These are phyloP conservation scores for Zygoascus tannicola DNA, from an alignment of 805 yeast species.

Conservation along the genomic window DNA sequence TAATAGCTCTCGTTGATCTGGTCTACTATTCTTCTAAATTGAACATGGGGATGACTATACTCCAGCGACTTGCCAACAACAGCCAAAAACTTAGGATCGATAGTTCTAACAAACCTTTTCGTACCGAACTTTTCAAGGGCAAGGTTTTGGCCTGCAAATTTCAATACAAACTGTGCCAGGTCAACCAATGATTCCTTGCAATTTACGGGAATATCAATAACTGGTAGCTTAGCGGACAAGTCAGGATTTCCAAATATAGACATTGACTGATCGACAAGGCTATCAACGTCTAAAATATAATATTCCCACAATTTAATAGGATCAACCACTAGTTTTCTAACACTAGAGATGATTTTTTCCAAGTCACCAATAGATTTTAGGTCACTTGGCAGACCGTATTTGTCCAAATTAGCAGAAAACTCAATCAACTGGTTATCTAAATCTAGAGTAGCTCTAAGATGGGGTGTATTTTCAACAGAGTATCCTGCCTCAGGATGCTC, in stretches of 20 bases:
- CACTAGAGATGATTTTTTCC: slow-evolving; percentile 51
- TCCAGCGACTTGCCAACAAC: slow-evolving; percentile 34
- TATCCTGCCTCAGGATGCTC: slow-evolving; percentile 90
- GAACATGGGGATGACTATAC: slow-evolving; percentile 33
- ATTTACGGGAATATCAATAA: slow-evolving; percentile 32
- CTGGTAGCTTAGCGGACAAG: slow-evolving; percentile 34
- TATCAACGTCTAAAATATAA: slow-evolving; percentile 57
- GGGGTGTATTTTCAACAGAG: slow-evolving; percentile 80
- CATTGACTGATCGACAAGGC: slow-evolving; percentile 29
- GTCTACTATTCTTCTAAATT: slow-evolving; percentile 43
- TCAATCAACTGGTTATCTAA: slow-evolving; percentile 61
- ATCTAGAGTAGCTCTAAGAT: slow-evolving; percentile 73
- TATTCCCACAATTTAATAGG: slow-evolving; percentile 76
- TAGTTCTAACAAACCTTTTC: slow-evolving; percentile 44
- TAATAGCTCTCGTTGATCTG: slow-evolving; percentile 71
- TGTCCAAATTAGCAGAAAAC: slow-evolving; percentile 49
- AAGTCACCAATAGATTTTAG: slow-evolving; percentile 48
- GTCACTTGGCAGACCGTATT: slow-evolving; percentile 53
- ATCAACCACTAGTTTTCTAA: slow-evolving; percentile 58
- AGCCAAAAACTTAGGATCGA: slow-evolving; percentile 45
- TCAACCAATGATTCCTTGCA: slow-evolving; percentile 28
- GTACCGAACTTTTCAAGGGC: slow-evolving; percentile 35
- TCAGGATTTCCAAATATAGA: slow-evolving; percentile 12
- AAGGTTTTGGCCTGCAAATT: slow-evolving; percentile 30
- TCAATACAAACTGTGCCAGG: slow-evolving; percentile 38